Evolutionary conservation across 2,329 filamentous ascomycete species (phyloP).

Genomic region (Nemania diffusa): DNA sequence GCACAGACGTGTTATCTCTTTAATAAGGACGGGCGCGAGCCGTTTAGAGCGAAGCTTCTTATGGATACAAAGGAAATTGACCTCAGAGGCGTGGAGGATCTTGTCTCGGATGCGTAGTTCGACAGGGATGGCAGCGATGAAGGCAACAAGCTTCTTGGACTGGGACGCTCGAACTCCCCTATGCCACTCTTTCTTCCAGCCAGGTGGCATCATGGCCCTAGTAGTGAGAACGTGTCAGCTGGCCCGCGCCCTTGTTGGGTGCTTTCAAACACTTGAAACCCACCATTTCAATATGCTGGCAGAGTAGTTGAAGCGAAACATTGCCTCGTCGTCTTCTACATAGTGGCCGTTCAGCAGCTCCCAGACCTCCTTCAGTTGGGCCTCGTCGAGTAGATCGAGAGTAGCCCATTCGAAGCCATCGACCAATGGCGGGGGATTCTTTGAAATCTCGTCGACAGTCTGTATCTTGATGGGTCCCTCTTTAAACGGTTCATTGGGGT

Average conservation of each 20-base stretch:
- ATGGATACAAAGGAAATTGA: slow-evolving; percentile 98
- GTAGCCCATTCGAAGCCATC: slow-evolving; percentile 95
- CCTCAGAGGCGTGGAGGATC: slow-evolving; percentile 82
- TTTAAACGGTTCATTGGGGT: slow-evolving; percentile 63
- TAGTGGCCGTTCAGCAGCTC: slow-evolving; percentile 93
- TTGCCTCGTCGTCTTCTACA: slow-evolving; percentile 95
- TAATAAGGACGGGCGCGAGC: slow-evolving; percentile 92
- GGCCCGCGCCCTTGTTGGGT: not conserved
- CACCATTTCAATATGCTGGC: slow-evolving; percentile 88
- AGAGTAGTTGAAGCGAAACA: slow-evolving; percentile 98
- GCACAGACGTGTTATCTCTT: slow-evolving; percentile 94
- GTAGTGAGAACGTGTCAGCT: slow-evolving; percentile 17
- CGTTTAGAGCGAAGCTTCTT: slow-evolving; percentile 97
- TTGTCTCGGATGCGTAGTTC: slow-evolving; percentile 82
- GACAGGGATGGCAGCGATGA: slow-evolving; percentile 93
- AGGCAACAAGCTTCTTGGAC: slow-evolving; percentile 89
- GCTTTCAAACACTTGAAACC: slow-evolving; percentile 41
- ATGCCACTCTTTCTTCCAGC: slow-evolving; percentile 95
- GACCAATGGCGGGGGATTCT: slow-evolving; percentile 78
- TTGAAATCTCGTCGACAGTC: slow-evolving; percentile 80
- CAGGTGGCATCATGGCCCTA: slow-evolving; percentile 93
- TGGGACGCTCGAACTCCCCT: slow-evolving; percentile 87
- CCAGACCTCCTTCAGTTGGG: slow-evolving; percentile 88
- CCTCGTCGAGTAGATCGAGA: slow-evolving; percentile 82
- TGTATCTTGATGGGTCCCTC: slow-evolving; percentile 89